Evolutionary conservation across 192 early-diverging fungal genomes (phyloP).

Genomic region (Rhizophagus sp.): DNA sequence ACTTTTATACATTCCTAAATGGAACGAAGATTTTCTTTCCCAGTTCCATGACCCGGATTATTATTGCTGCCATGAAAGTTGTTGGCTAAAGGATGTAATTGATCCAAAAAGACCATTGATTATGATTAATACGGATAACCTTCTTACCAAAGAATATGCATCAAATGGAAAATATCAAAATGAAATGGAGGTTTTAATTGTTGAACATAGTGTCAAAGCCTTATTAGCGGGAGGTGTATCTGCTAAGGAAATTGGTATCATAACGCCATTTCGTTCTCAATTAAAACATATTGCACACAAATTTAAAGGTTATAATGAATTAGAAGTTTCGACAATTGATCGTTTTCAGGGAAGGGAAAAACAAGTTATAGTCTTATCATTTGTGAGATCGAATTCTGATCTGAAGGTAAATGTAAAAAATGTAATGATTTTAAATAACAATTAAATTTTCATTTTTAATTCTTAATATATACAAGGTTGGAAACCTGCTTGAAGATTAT

Average conservation of each 20-base stretch:
- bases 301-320: slow-evolving; percentile 34
- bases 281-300: slow-evolving; percentile 53
- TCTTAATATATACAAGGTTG: slow-evolving; percentile 51
- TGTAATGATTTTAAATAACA: background rate
- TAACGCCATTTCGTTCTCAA: slow-evolving; percentile 85
- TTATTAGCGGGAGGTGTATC: slow-evolving; percentile 67
- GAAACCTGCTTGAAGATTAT: slow-evolving; percentile 90
- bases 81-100: slow-evolving; percentile 69
- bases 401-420: slow-evolving; percentile 49
- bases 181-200: slow-evolving; percentile 64
- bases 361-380: slow-evolving; percentile 85
- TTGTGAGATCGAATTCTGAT: slow-evolving; percentile 79
- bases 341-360: slow-evolving; percentile 95
- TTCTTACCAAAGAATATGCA: slow-evolving; percentile 64
- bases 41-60: background rate
- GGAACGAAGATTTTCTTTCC: slow-evolving; percentile 31
- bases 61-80: slow-evolving; percentile 26
- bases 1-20: slow-evolving; percentile 45
- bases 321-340: slow-evolving; percentile 90
- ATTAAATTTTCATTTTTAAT: background rate
- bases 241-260: slow-evolving; percentile 70
- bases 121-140: slow-evolving; percentile 79
- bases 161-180: slow-evolving; percentile 65
- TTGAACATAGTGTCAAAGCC: slow-evolving; percentile 52
- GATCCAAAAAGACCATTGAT: slow-evolving; percentile 69